Conservation (phyloP, 2,329 filamentous ascomycete genomes). For the Aspergillus versicolor region DNA sequence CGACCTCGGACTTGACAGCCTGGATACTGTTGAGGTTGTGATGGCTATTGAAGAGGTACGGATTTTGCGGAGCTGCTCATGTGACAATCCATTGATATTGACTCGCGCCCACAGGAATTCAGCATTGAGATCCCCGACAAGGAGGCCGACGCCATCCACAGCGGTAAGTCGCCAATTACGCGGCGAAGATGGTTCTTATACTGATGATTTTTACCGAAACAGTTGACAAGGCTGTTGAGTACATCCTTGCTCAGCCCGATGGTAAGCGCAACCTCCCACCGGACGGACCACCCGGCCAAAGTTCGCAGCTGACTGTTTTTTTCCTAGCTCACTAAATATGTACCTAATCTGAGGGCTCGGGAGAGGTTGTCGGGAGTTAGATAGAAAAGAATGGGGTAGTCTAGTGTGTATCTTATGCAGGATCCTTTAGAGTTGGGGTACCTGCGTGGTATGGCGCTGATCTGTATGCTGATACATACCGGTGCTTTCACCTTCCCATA, state of each 20-base stretch:
- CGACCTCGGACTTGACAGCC: slow-evolving; percentile 92
- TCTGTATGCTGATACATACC: slow-evolving; percentile 40
- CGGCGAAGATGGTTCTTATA: slow-evolving; percentile 8
- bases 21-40: slow-evolving; percentile 98
- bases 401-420: slow-evolving; percentile 26
- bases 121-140: slow-evolving; percentile 98
- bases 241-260: slow-evolving; percentile 90
- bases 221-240: slow-evolving; percentile 94
- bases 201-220: slow-evolving; percentile 20
- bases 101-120: slow-evolving; percentile 57
- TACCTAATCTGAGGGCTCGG: slow-evolving; percentile 28
- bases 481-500: slow-evolving; percentile 37
- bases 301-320: slow-evolving; percentile 18
- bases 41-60: slow-evolving; percentile 98
- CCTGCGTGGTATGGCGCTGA: slow-evolving; percentile 26
- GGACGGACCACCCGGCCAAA: neutral
- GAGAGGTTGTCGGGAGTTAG: slow-evolving; percentile 27
- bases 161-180: slow-evolving; percentile 61
- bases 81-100: slow-evolving; percentile 14
- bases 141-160: slow-evolving; percentile 91
- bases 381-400: slow-evolving; percentile 37
- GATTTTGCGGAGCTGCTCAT: neutral
- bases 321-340: slow-evolving; percentile 36
- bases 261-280: slow-evolving; percentile 57
- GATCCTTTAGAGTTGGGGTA: slow-evolving; percentile 30